Evolutionary conservation across 2,329 filamentous ascomycete genomes (phyloP).

Genomic region (Fusarium sp.): DNA sequence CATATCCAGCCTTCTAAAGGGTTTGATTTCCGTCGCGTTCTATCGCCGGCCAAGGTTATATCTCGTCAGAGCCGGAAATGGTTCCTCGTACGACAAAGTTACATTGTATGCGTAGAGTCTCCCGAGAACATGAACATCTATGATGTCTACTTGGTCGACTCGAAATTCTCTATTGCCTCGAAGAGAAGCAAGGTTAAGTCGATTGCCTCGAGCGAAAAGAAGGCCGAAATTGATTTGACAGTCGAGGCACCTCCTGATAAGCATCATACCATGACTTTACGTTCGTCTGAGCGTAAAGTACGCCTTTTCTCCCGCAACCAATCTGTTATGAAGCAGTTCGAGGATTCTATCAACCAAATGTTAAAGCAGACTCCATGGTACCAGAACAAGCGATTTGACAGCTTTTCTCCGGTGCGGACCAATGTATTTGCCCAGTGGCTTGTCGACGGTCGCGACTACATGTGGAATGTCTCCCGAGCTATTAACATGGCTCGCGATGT

Average conservation of each 20-base stretch:
- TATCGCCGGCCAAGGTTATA: conserved; percentile 82
- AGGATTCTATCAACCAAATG: conserved; percentile 92
- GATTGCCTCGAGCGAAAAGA: conserved; percentile 69
- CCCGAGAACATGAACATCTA: conserved; percentile 99
- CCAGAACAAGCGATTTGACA: conserved; percentile 85
- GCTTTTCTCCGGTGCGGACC: conserved; percentile 89
- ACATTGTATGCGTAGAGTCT: conserved; percentile 97
- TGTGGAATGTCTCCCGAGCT: conserved; percentile 98
- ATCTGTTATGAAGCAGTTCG: conserved; percentile 88
- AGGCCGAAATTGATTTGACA: conserved; percentile 56
- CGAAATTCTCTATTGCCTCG: conserved; percentile 83
- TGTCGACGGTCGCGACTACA: conserved; percentile 95
- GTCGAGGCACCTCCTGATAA: conserved; percentile 58
- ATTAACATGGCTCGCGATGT: conserved; percentile 98
- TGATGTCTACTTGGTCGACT: conserved; percentile 96
- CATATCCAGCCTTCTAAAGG: conserved; percentile 93
- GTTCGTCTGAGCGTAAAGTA: conserved; percentile 91
- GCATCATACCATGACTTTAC: conserved; percentile 88
- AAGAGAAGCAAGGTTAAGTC: conserved; percentile 70
- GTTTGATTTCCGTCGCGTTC: conserved; percentile 82
- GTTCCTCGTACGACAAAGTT: conserved; percentile 98
- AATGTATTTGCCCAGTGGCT: conserved; percentile 95
- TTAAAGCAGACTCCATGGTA: conserved; percentile 84
- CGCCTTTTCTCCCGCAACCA: conserved; percentile 93
- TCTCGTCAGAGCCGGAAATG: conserved; percentile 90